phyloP scores from a whole-genome alignment of 768 basidiomycete species.

The Termitomyces sp. region DNA sequence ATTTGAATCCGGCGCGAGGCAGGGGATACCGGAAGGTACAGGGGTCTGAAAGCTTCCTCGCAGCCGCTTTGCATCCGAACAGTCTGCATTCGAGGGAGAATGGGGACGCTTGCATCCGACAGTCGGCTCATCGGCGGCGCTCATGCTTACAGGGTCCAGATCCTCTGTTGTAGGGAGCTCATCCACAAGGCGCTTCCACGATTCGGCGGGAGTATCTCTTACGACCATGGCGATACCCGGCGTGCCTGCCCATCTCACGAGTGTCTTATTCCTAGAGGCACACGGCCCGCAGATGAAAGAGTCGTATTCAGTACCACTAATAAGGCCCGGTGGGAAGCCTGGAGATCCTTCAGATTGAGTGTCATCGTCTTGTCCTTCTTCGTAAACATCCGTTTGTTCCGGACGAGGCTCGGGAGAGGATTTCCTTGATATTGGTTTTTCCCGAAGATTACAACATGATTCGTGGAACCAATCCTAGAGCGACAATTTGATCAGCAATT shows the following conservation, averaged over 20 bases:
- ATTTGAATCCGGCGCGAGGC: constrained; percentile 55
- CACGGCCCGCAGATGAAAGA: constrained; percentile 70
- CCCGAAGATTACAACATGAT: constrained; percentile 79
- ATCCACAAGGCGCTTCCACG: constrained; percentile 53
- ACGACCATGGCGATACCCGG: constrained; percentile 64
- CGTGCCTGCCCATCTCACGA: constrained; percentile 66
- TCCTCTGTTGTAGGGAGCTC: constrained; percentile 19
- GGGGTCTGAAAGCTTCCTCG: constrained; percentile 22
- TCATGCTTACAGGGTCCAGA: constrained; percentile 23
- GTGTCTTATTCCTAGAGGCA: constrained; percentile 48
- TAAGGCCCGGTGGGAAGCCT: constrained; percentile 62
- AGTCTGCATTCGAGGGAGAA: constrained; percentile 32
- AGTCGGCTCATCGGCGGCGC: constrained; percentile 13
- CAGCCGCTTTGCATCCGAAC: constrained; percentile 33
- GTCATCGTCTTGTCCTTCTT: constrained; percentile 36
- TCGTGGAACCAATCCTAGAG: constrained; percentile 90
- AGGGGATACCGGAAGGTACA: constrained; percentile 24
- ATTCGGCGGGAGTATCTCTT: constrained; percentile 38
- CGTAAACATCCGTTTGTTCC: constrained; percentile 14
- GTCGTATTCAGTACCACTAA: constrained; percentile 70
- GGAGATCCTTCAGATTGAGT: constrained; percentile 59
- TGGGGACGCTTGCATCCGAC: constrained; percentile 49
- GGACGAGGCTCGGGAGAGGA: constrained; percentile 27
- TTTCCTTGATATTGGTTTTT: constrained; percentile 51
- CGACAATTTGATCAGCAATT: constrained; percentile 6